Conservation (phyloP, 805 yeast genomes). For the Yamadazyma paraphyllophila region DNA sequence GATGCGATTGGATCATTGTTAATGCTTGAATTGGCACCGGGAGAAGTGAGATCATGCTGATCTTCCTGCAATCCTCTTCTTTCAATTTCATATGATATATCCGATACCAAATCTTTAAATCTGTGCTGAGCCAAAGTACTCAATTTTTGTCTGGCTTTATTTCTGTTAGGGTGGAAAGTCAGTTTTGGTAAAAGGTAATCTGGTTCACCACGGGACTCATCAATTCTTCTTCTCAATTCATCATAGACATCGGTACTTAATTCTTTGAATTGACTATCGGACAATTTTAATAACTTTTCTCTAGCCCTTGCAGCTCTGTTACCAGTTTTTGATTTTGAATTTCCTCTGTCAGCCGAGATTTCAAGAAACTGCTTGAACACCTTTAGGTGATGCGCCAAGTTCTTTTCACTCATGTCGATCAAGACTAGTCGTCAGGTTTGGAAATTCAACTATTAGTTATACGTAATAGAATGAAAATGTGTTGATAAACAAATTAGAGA, state of each 20-base stretch:
- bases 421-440: neutral
- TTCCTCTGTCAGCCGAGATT: slow-evolving; percentile 43
- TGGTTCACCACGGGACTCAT: slow-evolving; percentile 56
- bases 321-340: slow-evolving; percentile 42
- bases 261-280: slow-evolving; percentile 81
- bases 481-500: neutral
- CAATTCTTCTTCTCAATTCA: slow-evolving; percentile 78
- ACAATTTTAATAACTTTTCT: slow-evolving; percentile 76
- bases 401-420: slow-evolving; percentile 26
- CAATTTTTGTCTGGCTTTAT: slow-evolving; percentile 90
- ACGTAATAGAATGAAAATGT: no score
- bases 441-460: no score
- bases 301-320: slow-evolving; percentile 77
- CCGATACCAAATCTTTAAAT: slow-evolving; percentile 87
- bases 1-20: neutral
- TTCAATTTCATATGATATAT: slow-evolving; percentile 82
- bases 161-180: slow-evolving; percentile 86
- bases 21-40: neutral
- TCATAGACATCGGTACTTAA: slow-evolving; percentile 93
- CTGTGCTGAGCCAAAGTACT: slow-evolving; percentile 78
- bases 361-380: slow-evolving; percentile 52
- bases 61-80: slow-evolving; percentile 58
- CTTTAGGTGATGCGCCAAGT: slow-evolving; percentile 45
- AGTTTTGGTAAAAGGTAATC: slow-evolving; percentile 66
- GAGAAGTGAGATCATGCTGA: neutral